These are phyloP conservation scores for Verbena officinalis DNA, from an alignment of 257 asterid genomes.

Conservation along the genomic window DNA sequence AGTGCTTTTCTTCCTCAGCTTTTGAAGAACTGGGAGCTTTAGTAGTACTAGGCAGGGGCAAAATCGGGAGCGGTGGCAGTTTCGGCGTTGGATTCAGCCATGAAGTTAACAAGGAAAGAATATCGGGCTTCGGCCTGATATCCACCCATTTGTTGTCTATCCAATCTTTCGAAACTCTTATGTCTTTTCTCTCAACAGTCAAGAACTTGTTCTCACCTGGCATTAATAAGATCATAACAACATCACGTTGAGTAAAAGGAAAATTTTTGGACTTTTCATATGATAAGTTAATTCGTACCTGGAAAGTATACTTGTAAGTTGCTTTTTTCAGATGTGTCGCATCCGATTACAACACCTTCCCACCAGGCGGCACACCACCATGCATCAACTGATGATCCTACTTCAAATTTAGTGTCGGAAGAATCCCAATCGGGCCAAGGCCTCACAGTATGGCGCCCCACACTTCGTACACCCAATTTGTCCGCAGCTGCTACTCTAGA, in stretches of 20 bases:
- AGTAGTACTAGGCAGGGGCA: constrained; percentile 2
- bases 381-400: constrained; percentile 68
- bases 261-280: background rate
- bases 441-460: constrained; percentile 55
- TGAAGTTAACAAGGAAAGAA: constrained; percentile 42
- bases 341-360: constrained; percentile 62
- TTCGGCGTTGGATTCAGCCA: constrained; percentile 10
- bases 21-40: constrained; percentile 15
- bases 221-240: background rate
- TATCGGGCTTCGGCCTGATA: constrained; percentile 39
- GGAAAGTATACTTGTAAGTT: constrained; percentile 55
- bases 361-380: constrained; percentile 84
- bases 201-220: constrained; percentile 50
- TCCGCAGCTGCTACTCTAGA: constrained; percentile 53
- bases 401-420: constrained; percentile 31
- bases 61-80: constrained; percentile 21
- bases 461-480: constrained; percentile 51
- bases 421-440: constrained; percentile 51
- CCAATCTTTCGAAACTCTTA: constrained; percentile 69
- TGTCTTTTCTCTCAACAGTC: constrained; percentile 39
- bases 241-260: background rate
- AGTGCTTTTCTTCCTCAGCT: constrained; percentile 15
- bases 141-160: constrained; percentile 49
- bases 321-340: constrained; percentile 24
- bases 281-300: constrained; percentile 32